Evolutionary conservation across 331 rosid genomes (phyloP).

Genomic region (Spiraea crenata): DNA sequence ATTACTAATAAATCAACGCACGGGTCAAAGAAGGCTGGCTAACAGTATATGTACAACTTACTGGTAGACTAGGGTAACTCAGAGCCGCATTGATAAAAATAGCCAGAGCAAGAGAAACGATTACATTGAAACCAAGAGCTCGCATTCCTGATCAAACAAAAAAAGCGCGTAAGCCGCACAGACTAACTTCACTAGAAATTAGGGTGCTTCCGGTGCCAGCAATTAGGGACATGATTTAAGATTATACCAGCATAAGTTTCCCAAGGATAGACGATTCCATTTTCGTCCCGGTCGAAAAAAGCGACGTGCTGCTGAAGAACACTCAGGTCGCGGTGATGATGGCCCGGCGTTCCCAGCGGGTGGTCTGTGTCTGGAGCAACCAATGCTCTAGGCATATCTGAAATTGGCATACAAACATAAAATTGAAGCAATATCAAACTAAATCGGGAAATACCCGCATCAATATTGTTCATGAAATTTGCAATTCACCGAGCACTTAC

Average conservation of each 20-base stretch:
- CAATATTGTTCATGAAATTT: too few relatives aligned
- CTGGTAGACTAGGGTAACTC: constrained; percentile 74
- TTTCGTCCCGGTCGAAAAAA: constrained; percentile 70
- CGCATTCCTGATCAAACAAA: constrained; percentile 39
- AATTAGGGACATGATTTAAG: neutral
- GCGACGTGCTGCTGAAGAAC: constrained; percentile 87
- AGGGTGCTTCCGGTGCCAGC: neutral
- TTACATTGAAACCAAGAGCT: constrained; percentile 49
- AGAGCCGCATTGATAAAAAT: constrained; percentile 41
- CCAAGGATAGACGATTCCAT: constrained; percentile 92
- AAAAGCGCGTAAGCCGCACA: neutral
- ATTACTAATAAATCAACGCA: neutral
- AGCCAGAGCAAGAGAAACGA: constrained; percentile 46
- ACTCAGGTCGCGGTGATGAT: constrained; percentile 48
- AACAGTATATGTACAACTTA: constrained; percentile 30
- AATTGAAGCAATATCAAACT: too few relatives aligned
- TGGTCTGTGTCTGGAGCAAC: constrained; percentile 63
- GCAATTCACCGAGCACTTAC: constrained; percentile 27
- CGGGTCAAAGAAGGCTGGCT: neutral
- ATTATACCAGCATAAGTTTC: constrained; percentile 63
- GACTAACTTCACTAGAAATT: neutral
- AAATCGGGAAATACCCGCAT: too few relatives aligned
- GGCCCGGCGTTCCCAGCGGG: constrained; percentile 67
- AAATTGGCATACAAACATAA: neutral
- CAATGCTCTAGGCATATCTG: constrained; percentile 76